Conservation (phyloP, 2,329 filamentous ascomycete genomes). For the Penicillium sp. region DNA sequence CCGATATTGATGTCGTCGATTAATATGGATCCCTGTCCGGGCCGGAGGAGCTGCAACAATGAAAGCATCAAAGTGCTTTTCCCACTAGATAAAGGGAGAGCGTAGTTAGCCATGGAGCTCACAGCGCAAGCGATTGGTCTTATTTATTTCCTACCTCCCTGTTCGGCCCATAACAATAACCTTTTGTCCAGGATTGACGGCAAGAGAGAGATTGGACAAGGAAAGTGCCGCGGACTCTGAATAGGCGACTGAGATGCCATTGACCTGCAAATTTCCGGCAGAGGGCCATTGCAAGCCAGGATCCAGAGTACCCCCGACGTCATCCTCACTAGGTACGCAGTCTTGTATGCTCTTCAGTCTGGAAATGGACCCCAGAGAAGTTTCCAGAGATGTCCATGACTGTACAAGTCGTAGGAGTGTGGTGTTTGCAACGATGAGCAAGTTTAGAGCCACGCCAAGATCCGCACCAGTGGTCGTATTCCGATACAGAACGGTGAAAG, state of each 20-base stretch:
- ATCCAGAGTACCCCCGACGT: neutral
- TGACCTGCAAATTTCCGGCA: neutral
- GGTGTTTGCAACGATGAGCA: constrained; percentile 7
- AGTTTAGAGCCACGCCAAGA: constrained; percentile 2
- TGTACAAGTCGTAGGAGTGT: constrained; percentile 1
- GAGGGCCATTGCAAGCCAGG: neutral
- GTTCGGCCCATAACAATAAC: constrained; percentile 1
- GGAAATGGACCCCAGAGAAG: neutral
- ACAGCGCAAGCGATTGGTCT: neutral
- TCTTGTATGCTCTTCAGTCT: neutral
- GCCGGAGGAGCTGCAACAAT: neutral
- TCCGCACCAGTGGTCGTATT: neutral
- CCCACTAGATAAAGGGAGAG: neutral
- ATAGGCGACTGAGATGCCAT: neutral
- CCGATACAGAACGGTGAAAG: neutral
- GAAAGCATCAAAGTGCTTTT: constrained; percentile 2
- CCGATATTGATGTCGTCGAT: constrained; percentile 3
- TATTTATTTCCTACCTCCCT: neutral
- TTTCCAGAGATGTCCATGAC: constrained; percentile 3
- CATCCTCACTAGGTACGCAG: neutral
- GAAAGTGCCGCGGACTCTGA: neutral
- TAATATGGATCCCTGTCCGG: neutral
- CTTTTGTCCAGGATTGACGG: neutral
- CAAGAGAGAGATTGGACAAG: neutral
- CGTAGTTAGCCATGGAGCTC: neutral